These are phyloP conservation scores for Monilinia aucupariae DNA, from an alignment of 2,329 filamentous ascomycete species.

Conservation along the genomic window DNA sequence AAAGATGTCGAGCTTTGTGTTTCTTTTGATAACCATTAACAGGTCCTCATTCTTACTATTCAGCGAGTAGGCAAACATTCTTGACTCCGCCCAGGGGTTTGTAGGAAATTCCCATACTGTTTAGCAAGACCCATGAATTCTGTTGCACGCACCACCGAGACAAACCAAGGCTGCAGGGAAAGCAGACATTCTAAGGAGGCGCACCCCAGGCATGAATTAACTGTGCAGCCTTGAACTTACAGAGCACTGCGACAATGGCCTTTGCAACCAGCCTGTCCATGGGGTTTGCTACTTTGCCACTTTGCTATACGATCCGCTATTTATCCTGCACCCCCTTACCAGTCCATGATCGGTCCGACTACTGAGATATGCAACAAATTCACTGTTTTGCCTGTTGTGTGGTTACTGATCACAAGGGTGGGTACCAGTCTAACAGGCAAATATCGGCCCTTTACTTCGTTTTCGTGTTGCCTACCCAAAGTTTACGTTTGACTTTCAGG, in stretches of 20 bases:
- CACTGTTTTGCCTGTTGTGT: background rate
- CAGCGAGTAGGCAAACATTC: background rate
- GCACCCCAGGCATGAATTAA: background rate
- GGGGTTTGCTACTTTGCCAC: background rate
- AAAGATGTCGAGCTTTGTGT: background rate
- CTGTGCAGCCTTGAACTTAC: background rate
- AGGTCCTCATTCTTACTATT: background rate
- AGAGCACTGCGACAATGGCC: background rate
- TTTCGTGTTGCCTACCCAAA: background rate
- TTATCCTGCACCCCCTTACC: background rate
- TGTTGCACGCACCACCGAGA: background rate
- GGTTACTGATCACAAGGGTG: background rate
- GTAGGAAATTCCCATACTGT: background rate
- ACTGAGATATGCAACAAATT: constrained; percentile 4
- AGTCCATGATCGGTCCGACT: constrained; percentile 8
- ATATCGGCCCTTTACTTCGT: background rate
- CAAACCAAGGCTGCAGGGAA: background rate
- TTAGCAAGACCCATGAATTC: background rate
- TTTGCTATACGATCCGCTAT: background rate
- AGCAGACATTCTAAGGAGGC: background rate
- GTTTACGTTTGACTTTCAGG: too few species aligned
- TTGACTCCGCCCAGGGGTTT: background rate
- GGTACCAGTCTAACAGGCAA: background rate
- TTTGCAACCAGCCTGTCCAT: background rate
- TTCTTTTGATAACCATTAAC: background rate